Evolutionary conservation across 208 protist species (phyloP), one percentile per base, ranked within the genome.

Genomic region (Leishmania arabica): DNA sequence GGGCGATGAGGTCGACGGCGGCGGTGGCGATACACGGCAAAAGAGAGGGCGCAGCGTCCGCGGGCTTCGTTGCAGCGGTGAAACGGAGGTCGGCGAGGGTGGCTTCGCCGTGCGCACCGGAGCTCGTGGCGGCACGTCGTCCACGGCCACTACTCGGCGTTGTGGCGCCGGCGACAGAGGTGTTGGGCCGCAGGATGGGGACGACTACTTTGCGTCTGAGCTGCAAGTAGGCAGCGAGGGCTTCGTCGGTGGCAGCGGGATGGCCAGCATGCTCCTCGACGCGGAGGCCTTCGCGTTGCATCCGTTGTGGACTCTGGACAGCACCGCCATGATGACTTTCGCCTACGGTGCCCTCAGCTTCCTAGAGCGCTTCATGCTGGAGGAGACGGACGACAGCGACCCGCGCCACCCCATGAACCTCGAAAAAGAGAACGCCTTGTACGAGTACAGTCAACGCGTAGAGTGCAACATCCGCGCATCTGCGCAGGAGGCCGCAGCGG

Each of bases 331-430:
- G 65, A 81, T 78, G 21, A 85, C 85, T 24, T 96, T 94, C 72
- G 88, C 92, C 49, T 92, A 92, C 84, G 86, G 90, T 31, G 80
- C 88, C 37, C 88, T 97, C 17, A 83, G 88, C 70, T 97, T 92
- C 73, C 83, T 97, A 51, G 85, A 78, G 40, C 89, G 91, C 7
- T 78, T 97, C 69, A 86, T 95, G 71, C 85, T 97, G 60, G 88
- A 96, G 49, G 88, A 88, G 54, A 81, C 87, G 79, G 95, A 97
- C 81, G 95, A 96, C 79, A 75, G 83, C 78, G 95, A 97, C 77
- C 89, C 91, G 21, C 85, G 92, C 56, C 80, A 93, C 74, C 86
- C 87, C 31, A 92, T 95, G 80, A 94, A 94, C 81, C 85, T 92
- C 19, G 84, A 90, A 60, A 92, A 89, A 71, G 81, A 91, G 53